Evolutionary conservation across 2,329 filamentous ascomycete genomes (phyloP), one percentile per base, ranked within the genome.

Genomic region (Aspergillus cejpii): DNA sequence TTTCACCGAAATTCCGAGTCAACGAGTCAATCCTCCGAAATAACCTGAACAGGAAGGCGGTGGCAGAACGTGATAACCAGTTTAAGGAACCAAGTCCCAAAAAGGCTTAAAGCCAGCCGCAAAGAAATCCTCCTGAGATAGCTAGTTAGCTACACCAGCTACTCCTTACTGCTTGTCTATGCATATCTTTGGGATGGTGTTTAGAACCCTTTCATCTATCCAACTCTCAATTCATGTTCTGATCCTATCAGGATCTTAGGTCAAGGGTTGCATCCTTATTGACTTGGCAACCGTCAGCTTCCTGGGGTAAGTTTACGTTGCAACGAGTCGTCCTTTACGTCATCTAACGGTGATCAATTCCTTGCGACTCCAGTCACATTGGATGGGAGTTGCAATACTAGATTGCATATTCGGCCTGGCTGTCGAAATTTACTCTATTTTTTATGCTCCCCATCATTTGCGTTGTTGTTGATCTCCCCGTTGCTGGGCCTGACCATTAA

Each of bases 291-390:
- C 28, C 28, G 17, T 15, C 28, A 31, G 17, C 27, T 45, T 29
- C 47, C 19, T 46, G 19, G 37, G 24, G 21, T 43, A 12, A 20
- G 38, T 39, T 37, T 45, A 44, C 41, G 33, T 42, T 28, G 34
- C 27, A 8, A 24, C 19, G 19, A 43, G 15, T 38, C 15, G 14
- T 48, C 39, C 20, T 51, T 45, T 48, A 51, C 48, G 48, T 51
- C 48, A 48, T 39, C 11, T 28, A 24, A 31, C 31, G 17, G 17
- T 17, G 14, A 34, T 29, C 27, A 20, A 34, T 19, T 34, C 17
- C 15, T 34, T 34, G 31, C 31, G 15, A 17, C 17, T 34, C 31
- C 31, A 12, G 15, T 34, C 31, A 4, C 31, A 34, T 34, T 31
- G 28, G 10, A 1, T 19, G 17, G 8, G 31, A 5, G 31, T 20